These are phyloP conservation scores for Scheffersomyces lignosus DNA, from an alignment of 805 yeast genomes.

Conservation along the genomic window DNA sequence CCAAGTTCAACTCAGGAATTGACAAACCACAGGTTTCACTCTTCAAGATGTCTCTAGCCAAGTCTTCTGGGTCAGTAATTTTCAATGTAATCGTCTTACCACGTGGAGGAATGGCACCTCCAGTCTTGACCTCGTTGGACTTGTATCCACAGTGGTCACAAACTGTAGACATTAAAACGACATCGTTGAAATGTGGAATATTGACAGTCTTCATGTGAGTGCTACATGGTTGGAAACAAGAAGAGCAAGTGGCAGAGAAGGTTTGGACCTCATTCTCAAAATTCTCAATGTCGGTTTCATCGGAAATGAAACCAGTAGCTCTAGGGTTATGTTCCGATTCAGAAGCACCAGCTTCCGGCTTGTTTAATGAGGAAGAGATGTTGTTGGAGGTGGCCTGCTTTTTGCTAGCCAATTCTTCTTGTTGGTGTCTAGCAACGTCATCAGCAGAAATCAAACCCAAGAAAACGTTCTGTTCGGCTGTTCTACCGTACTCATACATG, in stretches of 20 bases:
- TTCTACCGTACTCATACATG: constrained; percentile 74
- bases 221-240: constrained; percentile 77
- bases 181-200: constrained; percentile 98
- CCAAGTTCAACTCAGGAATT: constrained; percentile 87
- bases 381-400: constrained; percentile 38
- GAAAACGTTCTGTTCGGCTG: constrained; percentile 83
- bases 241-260: constrained; percentile 88
- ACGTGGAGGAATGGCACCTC: constrained; percentile 89
- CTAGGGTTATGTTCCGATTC: constrained; percentile 32
- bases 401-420: constrained; percentile 51
- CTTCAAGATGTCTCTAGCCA: constrained; percentile 90
- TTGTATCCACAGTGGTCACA: constrained; percentile 94
- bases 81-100: constrained; percentile 74
- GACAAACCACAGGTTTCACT: constrained; percentile 87
- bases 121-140: constrained; percentile 97
- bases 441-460: constrained; percentile 79
- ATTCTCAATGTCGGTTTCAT: constrained; percentile 80
- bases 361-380: constrained; percentile 22
- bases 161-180: constrained; percentile 90
- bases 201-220: constrained; percentile 97
- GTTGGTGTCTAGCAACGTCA: constrained; percentile 49
- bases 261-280: constrained; percentile 89
- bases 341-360: constrained; percentile 12
- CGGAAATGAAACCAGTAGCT: constrained; percentile 61
- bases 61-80: constrained; percentile 87